Percentiles rank a stretch among this genome's conserved stretches.
Evolutionary conservation across 495 filamentous ascomycete genomes (phyloP).

Genomic region (Penicillium desertorum): DNA sequence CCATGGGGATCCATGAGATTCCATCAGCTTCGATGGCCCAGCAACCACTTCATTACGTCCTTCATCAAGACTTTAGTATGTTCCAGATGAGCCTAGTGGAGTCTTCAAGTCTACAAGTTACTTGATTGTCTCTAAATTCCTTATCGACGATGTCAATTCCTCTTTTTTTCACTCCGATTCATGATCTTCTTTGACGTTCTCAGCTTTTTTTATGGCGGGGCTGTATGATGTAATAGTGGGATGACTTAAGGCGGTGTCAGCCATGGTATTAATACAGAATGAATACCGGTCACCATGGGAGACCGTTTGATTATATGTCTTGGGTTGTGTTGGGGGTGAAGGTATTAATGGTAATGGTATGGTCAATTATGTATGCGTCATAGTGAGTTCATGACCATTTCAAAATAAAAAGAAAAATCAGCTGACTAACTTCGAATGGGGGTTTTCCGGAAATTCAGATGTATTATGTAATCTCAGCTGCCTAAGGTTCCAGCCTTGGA

Average conservation of each 20-base stretch:
- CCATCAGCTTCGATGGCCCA: slow-evolving; percentile 39
- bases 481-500: no score
- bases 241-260: slow-evolving; percentile 11
- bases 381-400: slow-evolving; percentile 6
- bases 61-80: slow-evolving; percentile 13
- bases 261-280: neutral
- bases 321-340: neutral
- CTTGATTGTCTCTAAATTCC: slow-evolving; percentile 7
- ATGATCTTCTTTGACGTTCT: neutral
- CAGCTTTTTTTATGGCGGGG: slow-evolving; percentile 28
- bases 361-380: slow-evolving; percentile 18
- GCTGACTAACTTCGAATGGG: no score
- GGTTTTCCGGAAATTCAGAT: no score
- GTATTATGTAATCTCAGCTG: no score
- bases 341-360: slow-evolving; percentile 15
- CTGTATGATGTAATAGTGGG: slow-evolving; percentile 33
- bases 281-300: neutral
- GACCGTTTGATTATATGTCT: neutral
- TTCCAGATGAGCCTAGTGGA: slow-evolving; percentile 25
- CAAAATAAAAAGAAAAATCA: no score
- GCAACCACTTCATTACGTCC: slow-evolving; percentile 21
- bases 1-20: slow-evolving; percentile 46
- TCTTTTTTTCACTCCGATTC: slow-evolving; percentile 1
- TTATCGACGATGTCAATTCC: slow-evolving; percentile 1
- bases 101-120: slow-evolving; percentile 8